Evolutionary conservation across 1,139 yeast genomes (phyloP), one percentile per base, ranked within the genome.

Genomic region (Sugiyamaella japonica): DNA sequence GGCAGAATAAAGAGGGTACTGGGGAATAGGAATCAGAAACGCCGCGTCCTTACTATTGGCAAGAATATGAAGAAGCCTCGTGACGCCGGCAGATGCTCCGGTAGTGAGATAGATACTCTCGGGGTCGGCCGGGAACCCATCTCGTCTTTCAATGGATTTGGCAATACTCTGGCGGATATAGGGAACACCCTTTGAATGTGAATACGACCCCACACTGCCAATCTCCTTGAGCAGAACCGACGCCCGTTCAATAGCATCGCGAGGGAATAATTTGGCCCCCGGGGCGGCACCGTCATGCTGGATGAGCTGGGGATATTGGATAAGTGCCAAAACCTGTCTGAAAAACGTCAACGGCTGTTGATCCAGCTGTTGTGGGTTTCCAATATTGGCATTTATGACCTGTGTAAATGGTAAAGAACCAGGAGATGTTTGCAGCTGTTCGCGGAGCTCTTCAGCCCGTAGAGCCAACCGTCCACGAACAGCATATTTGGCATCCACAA

Each of bases 281-380:
- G 1, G 76, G 63, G 34, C 34, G n/a, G 34, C 34, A 3, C 70
- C 59, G 29, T 68, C 68, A 49, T 70, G 64, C 31, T 77, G 70
- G 52, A 89, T 66, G 53, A 91, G 71, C 36, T 78, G 81, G 0
- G 99, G 98, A 68, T 89, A 86, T 73, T 93, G 97, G 65, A 91
- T 75, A 47, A 91, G 73, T 0, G 97, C 82, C 59, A 91, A 75
- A 3, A 91, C 96, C 70, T 91, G 96, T 66, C 99, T 81, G 73
- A 89, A 90, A 77, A 95, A 95, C n/a, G 96, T 89, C 66, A 93
- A 76, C 1, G 99, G 99, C 65, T 84, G 80, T 72, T 93, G 99
- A 64, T 89, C 93, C 66, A 93, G 78, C 69, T 91, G 98, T 71
- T 93, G 99, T 1, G 99, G 99, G 69, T 95, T 95, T 36, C 99